Evolutionary conservation across 257 asterid species (phyloP).

Genomic region (Vinca minor): DNA sequence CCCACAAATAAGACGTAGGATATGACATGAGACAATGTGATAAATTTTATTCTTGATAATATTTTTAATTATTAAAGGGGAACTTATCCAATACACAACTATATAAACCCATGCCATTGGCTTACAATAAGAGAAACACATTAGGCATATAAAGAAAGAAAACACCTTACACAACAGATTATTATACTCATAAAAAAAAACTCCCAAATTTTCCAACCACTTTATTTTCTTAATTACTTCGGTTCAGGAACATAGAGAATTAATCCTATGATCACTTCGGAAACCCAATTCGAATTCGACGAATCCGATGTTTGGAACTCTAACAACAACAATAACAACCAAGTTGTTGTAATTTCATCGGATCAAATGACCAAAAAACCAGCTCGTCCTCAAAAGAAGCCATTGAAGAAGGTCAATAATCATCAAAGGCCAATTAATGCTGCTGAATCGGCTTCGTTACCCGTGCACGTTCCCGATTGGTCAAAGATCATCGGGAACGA

Average conservation of each 20-base stretch:
- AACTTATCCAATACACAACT: conserved; percentile 44
- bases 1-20: no score
- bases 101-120: conserved; percentile 13
- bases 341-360: neutral
- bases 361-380: conserved; percentile 22
- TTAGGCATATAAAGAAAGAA: no score
- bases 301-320: conserved; percentile 58
- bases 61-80: no score
- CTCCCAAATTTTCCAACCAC: neutral
- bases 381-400: conserved; percentile 26
- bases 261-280: conserved; percentile 18
- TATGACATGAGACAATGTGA: no score
- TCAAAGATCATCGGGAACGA: conserved; percentile 55
- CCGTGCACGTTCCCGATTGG: conserved; percentile 79
- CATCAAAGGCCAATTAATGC: conserved; percentile 5
- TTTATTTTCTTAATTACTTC: conserved; percentile 17
- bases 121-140: no score
- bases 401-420: conserved; percentile 22
- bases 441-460: conserved; percentile 49
- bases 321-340: neutral
- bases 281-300: conserved; percentile 46
- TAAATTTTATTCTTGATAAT: no score
- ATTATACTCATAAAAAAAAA: no score
- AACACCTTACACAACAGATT: no score
- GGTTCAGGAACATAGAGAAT: conserved; percentile 23